Base-by-base conservation (phyloP, 2,329 filamentous ascomycete genomes). In the Pestalotiopsis sp. region DNA sequence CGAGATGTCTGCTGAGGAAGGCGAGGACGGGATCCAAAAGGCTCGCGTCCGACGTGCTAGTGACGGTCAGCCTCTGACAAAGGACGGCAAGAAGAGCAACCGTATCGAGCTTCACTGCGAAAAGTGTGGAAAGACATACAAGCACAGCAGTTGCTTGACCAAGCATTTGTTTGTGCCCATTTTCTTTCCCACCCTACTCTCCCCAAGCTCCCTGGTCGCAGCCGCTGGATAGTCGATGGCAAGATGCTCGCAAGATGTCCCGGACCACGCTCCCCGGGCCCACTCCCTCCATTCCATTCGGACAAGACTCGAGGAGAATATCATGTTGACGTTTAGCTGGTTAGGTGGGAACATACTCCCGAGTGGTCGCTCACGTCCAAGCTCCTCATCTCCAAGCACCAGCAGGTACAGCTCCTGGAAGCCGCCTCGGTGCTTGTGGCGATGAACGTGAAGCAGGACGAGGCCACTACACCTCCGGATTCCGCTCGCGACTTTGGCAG, bases 121-220 rank as follows among this genome's bases (percentile, higher is more conserved):
- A 80, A 95, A 95, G 83, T 99, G 96, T 86, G 95, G 95, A 83
- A 99, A 99, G 89, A 94, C 94, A 84, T 99, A 99, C 90, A 99
- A 99, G 91, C 96, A 99, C 89, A 97, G 95, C 90, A 98, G 96
- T 87, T 99, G 96, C 90, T 90, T 99, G 87, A 97, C 93, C 81
- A 99, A 98, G 90, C 96, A 99, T 91, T 92, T 98, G 96, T 98
- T 91, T 90, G 96, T 97, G 87, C 85, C 87, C 90, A 87, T 85
- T 83, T 83, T 83, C 83, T 83, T 82, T 79, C 80, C 79, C 77
- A 76, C 73, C 76, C 75, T 78, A 75, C 80, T 77, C 78, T 73
- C 78, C 79, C 79, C 80, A 63, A 69, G 69, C 65, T 72, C 71
- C 69, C 72, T 72, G 72, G 70, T 71, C 71, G 72, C 73, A 73